Conservation (phyloP, 2,329 filamentous ascomycete genomes). For the Phaeoacremonium minimum region DNA sequence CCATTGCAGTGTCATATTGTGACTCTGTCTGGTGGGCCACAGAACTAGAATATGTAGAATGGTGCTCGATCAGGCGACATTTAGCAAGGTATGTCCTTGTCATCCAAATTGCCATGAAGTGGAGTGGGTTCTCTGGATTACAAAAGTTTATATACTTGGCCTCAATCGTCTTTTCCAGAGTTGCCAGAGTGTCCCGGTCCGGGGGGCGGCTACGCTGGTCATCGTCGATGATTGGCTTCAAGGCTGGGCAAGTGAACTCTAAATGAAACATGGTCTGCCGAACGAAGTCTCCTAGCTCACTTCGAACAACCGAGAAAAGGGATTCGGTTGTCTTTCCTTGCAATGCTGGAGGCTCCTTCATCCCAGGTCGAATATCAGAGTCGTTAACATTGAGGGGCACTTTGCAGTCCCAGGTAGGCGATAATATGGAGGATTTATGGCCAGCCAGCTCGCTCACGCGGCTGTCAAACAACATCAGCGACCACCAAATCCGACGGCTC, state of each 20-base stretch:
- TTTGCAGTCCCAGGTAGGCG: conserved; percentile 35
- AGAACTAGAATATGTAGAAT: conserved; percentile 21
- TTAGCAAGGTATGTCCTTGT: conserved; percentile 40
- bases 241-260: conserved; percentile 24
- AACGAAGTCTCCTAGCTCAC: conserved; percentile 31
- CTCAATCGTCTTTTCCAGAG: conserved; percentile 35
- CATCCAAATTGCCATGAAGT: conserved; percentile 34
- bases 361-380: conserved; percentile 35
- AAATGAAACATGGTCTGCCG: conserved; percentile 27
- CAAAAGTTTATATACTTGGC: conserved; percentile 39
- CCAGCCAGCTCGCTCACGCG: conserved; percentile 50
- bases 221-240: conserved; percentile 20
- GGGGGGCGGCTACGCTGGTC: not conserved
- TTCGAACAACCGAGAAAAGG: conserved; percentile 33
- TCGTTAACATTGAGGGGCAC: conserved; percentile 40
- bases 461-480: conserved; percentile 50
- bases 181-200: conserved; percentile 20
- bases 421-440: conserved; percentile 20
- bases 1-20: conserved; percentile 21
- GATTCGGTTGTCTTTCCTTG: conserved; percentile 32
- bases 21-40: conserved; percentile 17
- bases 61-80: conserved; percentile 43
- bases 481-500: conserved; percentile 60
- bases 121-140: conserved; percentile 29
- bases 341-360: conserved; percentile 23